These are phyloP conservation scores for Penicillium sp. DNA, from an alignment of 2,329 filamentous ascomycete species.

Conservation along the genomic window DNA sequence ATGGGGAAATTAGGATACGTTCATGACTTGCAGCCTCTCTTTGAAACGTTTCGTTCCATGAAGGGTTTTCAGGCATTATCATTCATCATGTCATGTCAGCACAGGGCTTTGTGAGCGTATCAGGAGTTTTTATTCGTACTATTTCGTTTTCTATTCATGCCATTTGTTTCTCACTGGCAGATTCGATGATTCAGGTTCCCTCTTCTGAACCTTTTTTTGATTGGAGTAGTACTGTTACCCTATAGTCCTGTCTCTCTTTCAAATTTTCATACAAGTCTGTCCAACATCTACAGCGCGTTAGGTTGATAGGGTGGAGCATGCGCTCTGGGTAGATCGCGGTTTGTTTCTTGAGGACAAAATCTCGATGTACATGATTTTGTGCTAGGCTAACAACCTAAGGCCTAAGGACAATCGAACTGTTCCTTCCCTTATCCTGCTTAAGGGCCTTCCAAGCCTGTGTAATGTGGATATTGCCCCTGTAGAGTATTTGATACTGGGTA, in stretches of 20 bases:
- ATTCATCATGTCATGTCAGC: constrained; percentile 10
- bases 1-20: constrained; percentile 22
- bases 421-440: neutral
- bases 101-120: constrained; percentile 7
- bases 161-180: constrained; percentile 1
- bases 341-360: neutral
- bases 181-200: neutral
- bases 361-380: neutral
- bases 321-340: neutral
- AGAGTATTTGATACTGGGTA: neutral
- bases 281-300: neutral
- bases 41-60: constrained; percentile 1
- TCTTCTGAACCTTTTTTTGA: neutral
- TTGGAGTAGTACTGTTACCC: neutral
- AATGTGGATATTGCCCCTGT: neutral
- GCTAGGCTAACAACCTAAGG: neutral
- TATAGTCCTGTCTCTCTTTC: neutral
- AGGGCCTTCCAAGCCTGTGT: neutral
- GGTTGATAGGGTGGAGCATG: neutral
- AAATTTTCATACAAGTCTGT: neutral
- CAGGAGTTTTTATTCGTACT: constrained; percentile 9
- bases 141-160: constrained; percentile 6
- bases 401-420: neutral
- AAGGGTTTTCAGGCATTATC: constrained; percentile 3
- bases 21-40: constrained; percentile 19